Evolutionary conservation across 305 asterid genomes (phyloP), one percentile per base, ranked within the genome.

Genomic region (Fraxinus floribunda): DNA sequence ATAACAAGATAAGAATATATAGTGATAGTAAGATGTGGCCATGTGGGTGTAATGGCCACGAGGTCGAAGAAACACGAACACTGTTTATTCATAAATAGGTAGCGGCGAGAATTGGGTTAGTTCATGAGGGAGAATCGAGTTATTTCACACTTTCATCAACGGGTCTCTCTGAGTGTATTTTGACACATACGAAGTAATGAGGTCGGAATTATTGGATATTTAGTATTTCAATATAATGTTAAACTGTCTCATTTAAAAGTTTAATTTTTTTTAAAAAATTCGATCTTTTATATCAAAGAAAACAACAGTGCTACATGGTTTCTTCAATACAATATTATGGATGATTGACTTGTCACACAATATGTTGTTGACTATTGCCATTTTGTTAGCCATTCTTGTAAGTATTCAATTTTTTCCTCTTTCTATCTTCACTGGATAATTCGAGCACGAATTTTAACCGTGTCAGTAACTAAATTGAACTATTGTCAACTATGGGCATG

Each of bases 281-380:
- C 22, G 3, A 52, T 52, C 8, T 16, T 49, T 7, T 46, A 16
- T 49, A 4, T 49, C 20, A 0, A 49, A 13, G 62, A 46, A 46
- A 46, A 46, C 57, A 16, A 13, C 60, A 15, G 7, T 76, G 73
- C 81, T 78, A 85, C 78, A 4, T 82, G 77, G 77, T 84, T 85
- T 71, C 84, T 84, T 80, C 22, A 16, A 74, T 82, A 86, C 73
- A 88, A 78, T 84, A 88, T 66, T 79, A 32, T 79, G 80, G 49
- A 85, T 85, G 87, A 83, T 87, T 83, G 84, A 83, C 81, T 79
- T 70, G 78, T 79, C 80, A 79, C 78, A 85, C 76, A 77, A 44
- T 84, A 77, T 85, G 80, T 84, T 79, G 82, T 82, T 86, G 87
- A 82, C 86, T 64, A 4, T 52, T 52, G 64, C 24, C 8, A 16